Conservation (phyloP, 257 asterid genomes). For the Gardenia jasminoides region DNA sequence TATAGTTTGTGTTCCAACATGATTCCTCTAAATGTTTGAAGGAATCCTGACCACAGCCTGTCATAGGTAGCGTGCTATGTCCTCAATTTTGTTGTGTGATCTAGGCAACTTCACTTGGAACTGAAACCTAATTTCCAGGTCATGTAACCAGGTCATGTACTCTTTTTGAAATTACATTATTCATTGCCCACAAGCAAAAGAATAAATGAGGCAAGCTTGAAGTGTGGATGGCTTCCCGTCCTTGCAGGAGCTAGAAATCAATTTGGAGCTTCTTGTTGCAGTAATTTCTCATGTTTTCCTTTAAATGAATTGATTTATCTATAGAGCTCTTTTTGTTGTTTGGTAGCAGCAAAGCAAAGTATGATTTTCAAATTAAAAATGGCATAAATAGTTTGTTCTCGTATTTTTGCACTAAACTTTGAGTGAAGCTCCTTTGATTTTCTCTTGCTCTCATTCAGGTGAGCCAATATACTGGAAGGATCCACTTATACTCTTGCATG, state of each 20-base stretch:
- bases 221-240: no score
- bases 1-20: not conserved
- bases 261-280: not conserved
- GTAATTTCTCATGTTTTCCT: not conserved
- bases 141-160: no score
- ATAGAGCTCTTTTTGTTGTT: not conserved
- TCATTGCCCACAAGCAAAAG: no score
- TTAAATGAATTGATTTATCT: not conserved
- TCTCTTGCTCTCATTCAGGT: slow-evolving; percentile 44
- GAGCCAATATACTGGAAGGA: slow-evolving; percentile 90
- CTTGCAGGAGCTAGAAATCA: not conserved
- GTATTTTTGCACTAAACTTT: not conserved
- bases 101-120: no score
- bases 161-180: no score
- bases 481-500: slow-evolving; percentile 79
- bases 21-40: not conserved
- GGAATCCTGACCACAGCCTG: not conserved
- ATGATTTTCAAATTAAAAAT: not conserved
- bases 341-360: not conserved
- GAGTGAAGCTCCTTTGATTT: not conserved
- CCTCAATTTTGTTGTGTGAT: no score
- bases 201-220: no score
- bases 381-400: not conserved
- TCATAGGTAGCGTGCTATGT: no score
- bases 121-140: no score